Evolutionary conservation across 2,329 filamentous ascomycete genomes (phyloP).

Genomic region (Beauveria sp.): DNA sequence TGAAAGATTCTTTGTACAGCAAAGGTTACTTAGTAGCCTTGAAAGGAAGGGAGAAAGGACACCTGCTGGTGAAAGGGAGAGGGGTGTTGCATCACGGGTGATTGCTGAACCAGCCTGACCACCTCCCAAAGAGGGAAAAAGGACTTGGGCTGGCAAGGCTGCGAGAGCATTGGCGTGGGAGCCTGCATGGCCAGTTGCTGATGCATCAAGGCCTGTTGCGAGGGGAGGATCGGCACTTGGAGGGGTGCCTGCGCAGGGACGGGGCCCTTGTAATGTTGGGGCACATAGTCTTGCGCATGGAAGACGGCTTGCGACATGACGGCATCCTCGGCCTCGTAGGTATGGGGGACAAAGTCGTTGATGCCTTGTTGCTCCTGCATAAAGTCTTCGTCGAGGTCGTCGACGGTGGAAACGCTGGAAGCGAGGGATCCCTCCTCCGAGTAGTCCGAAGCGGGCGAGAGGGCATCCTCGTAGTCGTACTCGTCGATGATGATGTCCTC

Average conservation of each 20-base stretch:
- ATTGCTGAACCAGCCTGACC: conserved; percentile 44
- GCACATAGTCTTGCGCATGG: conserved; percentile 37
- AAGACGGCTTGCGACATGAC: conserved; percentile 30
- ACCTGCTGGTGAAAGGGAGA: conserved; percentile 46
- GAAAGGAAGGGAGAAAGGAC: conserved; percentile 43
- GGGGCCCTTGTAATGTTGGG: conserved; percentile 37
- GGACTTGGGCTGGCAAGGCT: conserved; percentile 38
- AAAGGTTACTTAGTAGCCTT: conserved; percentile 37
- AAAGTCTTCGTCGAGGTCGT: conserved; percentile 43
- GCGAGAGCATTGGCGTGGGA: conserved; percentile 29
- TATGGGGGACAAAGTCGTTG: conserved; percentile 33
- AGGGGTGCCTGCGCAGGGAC: conserved; percentile 20
- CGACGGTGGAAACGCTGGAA: conserved; percentile 46
- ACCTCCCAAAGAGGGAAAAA: conserved; percentile 44
- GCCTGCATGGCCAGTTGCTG: conserved; percentile 23
- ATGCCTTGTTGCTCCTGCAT: conserved; percentile 34
- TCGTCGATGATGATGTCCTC: conserved; percentile 39
- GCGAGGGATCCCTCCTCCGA: conserved; percentile 51
- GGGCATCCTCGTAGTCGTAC: conserved; percentile 34
- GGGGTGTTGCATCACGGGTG: conserved; percentile 40
- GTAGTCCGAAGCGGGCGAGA: conserved; percentile 42
- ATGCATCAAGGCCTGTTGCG: conserved; percentile 22
- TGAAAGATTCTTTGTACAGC: conserved; percentile 7
- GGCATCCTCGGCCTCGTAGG: conserved; percentile 40
- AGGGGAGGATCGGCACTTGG: conserved; percentile 11